Evolutionary conservation across 257 asterid genomes (phyloP), one percentile per base, ranked within the genome.

Genomic region (Sherardia arvensis): DNA sequence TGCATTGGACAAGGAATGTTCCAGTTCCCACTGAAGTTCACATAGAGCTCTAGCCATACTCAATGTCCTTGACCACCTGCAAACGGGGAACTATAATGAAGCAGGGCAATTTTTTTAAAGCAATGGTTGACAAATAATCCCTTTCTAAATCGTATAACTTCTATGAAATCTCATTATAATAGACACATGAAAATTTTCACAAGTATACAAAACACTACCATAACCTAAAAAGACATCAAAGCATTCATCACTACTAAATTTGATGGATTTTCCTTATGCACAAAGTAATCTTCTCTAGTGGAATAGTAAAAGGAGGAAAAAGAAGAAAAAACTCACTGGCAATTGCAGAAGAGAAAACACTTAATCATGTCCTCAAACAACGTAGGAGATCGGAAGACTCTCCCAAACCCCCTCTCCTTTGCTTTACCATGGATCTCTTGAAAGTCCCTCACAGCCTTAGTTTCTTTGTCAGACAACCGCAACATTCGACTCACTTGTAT

Each of bases 341-440:
- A 90, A 78, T 90, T 90, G 87, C 97, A 90, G 65, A 90, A 79
- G 80, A 90, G 88, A 22, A 87, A 71, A 70, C 95, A 90, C 76
- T 90, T 85, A 48, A 90, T 76, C 91, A 90, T 87, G 77, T 90
- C 97, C 76, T 90, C 97, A 68, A 90, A 87, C 88, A 90, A 82
- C 1, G 94, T 85, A 22, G 97, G 97, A 8, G 97, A 90, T 20
- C 95, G 80, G 21, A 90, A 85, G 51, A 90, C 69, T 79, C 97
- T 81, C 23, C 97, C 95, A 26, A 87, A 82, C 22, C 87, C 88
- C 69, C 73, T 78, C 65, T 45, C 69, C 67, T 82, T 78, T 3
- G 95, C 90, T 74, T 80, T 74, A 43, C 67, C 64, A n/a, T 78
- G 80, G 40, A 87, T 69, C 71, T 79, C 76, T 53, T 80, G 90